phyloP scores from a whole-genome alignment of 805 yeast genomes.

The Saccharomycopsis fibuligera region DNA sequence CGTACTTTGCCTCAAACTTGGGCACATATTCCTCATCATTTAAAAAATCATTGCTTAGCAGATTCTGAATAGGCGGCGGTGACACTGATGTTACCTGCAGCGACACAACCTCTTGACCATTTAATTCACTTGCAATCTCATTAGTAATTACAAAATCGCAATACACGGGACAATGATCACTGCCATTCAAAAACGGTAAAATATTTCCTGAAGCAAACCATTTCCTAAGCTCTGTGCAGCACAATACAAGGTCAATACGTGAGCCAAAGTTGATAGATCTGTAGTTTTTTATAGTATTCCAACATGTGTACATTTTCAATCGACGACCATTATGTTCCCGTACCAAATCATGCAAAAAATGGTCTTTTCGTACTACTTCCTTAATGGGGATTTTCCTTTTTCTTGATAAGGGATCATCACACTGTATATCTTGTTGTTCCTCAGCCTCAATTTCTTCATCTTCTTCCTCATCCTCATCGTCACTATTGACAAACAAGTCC shows the following conservation, averaged over 20 bases:
- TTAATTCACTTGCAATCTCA: background rate
- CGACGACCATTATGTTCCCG: constrained; percentile 48
- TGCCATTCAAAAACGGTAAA: constrained; percentile 70
- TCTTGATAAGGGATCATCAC: constrained; percentile 15
- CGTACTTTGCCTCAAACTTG: constrained; percentile 48
- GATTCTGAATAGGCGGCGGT: background rate
- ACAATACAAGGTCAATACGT: constrained; percentile 71
- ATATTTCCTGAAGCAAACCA: constrained; percentile 39
- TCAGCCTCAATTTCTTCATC: too few species aligned
- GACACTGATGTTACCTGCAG: too few species aligned
- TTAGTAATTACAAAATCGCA: constrained; percentile 46
- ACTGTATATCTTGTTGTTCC: too few species aligned
- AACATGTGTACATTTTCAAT: constrained; percentile 74
- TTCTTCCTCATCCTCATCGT: constrained; percentile 15
- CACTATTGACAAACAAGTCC: constrained; percentile 17
- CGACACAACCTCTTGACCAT: constrained; percentile 5
- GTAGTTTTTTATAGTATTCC: constrained; percentile 77
- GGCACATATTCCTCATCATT: constrained; percentile 25
- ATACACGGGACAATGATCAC: constrained; percentile 91
- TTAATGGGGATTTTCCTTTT: constrained; percentile 21
- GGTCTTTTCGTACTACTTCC: constrained; percentile 29
- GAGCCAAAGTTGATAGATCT: constrained; percentile 85
- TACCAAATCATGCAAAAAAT: constrained; percentile 51
- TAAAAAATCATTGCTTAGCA: too few species aligned
- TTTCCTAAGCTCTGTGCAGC: constrained; percentile 34